Evolutionary conservation across 352 stramenopile species (phyloP).

Genomic region (Globisporangium apiculatum): DNA sequence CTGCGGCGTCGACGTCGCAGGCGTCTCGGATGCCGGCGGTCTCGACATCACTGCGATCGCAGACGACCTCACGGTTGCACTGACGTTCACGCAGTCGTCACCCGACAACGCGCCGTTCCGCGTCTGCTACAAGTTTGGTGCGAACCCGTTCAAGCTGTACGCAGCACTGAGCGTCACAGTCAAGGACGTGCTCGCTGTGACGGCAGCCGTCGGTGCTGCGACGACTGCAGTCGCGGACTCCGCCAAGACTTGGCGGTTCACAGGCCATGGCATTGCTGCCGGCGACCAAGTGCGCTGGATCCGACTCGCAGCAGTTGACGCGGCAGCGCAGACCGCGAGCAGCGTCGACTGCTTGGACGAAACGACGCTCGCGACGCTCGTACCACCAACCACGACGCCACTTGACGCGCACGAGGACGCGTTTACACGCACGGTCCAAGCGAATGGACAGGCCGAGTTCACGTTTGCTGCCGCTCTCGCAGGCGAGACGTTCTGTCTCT

Average conservation of each 20-base stretch:
- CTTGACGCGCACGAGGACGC: slow-evolving; percentile 29
- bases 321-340: slow-evolving; percentile 13
- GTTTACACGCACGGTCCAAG: slow-evolving; percentile 28
- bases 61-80: slow-evolving; percentile 11
- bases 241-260: slow-evolving; percentile 44
- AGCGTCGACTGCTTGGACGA: slow-evolving; percentile 32
- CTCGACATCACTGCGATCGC: slow-evolving; percentile 20
- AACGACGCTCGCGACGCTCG: slow-evolving; percentile 28
- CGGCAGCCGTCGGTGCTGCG: slow-evolving; percentile 21
- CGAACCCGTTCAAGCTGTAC: slow-evolving; percentile 67
- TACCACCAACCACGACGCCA: slow-evolving; percentile 1
- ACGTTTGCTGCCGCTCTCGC: slow-evolving; percentile 30
- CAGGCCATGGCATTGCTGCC: slow-evolving; percentile 25
- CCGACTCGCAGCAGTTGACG: slow-evolving; percentile 25
- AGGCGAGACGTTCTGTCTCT: slow-evolving; percentile 51
- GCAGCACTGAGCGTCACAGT: slow-evolving; percentile 32
- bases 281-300: slow-evolving; percentile 60
- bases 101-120: slow-evolving; percentile 27
- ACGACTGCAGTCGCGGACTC: slow-evolving; percentile 41
- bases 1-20: slow-evolving; percentile 27
- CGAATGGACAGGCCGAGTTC: slow-evolving; percentile 14
- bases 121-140: slow-evolving; percentile 66
- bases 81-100: slow-evolving; percentile 46
- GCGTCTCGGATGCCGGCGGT: slow-evolving; percentile 45
- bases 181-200: slow-evolving; percentile 38